A percentile compares a stretch with the other conserved stretches of the same genome.
Conservation (phyloP, 1,284 basidiomycete genomes). For the Ceratobasidium theobromae region DNA sequence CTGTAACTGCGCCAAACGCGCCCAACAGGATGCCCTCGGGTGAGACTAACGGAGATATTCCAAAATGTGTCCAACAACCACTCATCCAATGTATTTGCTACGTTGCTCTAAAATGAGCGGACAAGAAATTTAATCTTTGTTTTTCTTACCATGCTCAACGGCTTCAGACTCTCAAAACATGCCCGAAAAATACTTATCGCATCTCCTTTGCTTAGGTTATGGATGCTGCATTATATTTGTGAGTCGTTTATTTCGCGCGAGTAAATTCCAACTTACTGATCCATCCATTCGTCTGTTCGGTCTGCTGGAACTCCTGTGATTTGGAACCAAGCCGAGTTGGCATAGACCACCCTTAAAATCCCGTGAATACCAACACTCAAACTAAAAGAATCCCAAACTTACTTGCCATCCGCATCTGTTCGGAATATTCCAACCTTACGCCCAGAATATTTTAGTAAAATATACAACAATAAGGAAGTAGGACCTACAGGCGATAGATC, state of each 20-base stretch:
- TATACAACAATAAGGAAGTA: neutral
- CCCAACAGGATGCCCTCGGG: neutral
- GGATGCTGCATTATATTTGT: neutral
- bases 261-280: neutral
- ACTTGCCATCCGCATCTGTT: neutral
- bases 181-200: conserved; percentile 31
- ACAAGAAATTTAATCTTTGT: neutral
- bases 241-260: neutral
- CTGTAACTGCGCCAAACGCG: conserved; percentile 1
- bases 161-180: conserved; percentile 30
- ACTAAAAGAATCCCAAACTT: neutral
- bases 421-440: neutral
- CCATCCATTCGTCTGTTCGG: neutral
- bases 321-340: neutral
- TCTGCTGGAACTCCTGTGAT: neutral
- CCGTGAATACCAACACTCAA: neutral
- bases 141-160: neutral
- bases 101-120: neutral
- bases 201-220: neutral
- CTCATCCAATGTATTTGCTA: neutral
- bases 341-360: neutral
- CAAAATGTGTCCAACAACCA: neutral
- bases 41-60: neutral
- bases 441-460: neutral
- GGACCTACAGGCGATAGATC: neutral